phyloP scores from a whole-genome alignment of 495 filamentous ascomycete genomes.

The Tuber umbilicatum region DNA sequence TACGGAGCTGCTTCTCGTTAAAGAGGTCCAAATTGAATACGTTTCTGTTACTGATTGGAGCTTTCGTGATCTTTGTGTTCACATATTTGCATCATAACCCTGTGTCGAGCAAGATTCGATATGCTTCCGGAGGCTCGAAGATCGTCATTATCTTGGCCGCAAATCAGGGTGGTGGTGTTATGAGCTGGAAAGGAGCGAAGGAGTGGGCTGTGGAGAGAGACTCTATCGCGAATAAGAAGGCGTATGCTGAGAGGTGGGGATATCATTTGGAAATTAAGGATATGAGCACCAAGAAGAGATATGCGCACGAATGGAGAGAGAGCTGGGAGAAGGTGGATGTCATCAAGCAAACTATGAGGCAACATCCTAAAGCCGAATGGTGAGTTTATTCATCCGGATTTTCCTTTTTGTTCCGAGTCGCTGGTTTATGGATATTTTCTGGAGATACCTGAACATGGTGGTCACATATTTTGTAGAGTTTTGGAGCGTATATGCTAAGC shows the following conservation, averaged over 20 bases:
- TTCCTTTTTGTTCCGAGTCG: neutral
- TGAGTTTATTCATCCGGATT: conserved; percentile 48
- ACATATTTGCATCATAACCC: conserved; percentile 38
- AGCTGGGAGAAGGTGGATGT: conserved; percentile 99
- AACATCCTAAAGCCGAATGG: conserved; percentile 96
- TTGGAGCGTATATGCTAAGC: neutral
- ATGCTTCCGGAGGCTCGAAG: conserved; percentile 77
- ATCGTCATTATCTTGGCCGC: conserved; percentile 90
- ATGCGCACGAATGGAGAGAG: conserved; percentile 98
- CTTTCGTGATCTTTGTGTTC: conserved; percentile 28
- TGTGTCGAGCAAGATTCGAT: conserved; percentile 33
- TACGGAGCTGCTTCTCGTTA: conserved; percentile 10
- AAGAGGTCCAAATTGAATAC: conserved; percentile 21
- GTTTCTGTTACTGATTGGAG: conserved; percentile 24
- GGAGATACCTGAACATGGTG: neutral
- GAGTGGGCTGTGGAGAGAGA: conserved; percentile 98
- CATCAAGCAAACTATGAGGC: conserved; percentile 81
- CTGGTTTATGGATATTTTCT: neutral
- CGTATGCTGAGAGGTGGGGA: conserved; percentile 80
- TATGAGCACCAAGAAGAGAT: conserved; percentile 96
- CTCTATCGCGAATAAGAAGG: conserved; percentile 87
- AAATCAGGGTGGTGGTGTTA: conserved; percentile 92
- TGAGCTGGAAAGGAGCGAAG: conserved; percentile 96
- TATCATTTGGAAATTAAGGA: conserved; percentile 95
- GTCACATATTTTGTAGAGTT: neutral